Base-by-base conservation (phyloP, 2,329 filamentous ascomycete genomes). In the Venturia asperata region DNA sequence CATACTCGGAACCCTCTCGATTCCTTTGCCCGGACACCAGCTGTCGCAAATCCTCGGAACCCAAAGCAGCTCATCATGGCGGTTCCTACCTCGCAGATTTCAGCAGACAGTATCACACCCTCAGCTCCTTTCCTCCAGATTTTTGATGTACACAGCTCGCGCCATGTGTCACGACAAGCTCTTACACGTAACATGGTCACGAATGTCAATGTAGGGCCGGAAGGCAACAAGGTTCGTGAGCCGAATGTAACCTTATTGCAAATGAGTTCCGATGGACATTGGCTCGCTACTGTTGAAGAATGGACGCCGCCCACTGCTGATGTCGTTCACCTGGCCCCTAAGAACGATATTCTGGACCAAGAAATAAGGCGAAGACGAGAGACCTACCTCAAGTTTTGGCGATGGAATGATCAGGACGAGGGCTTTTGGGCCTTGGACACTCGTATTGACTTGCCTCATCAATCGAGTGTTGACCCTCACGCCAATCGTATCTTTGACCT, bases 301-400 rank as follows among this genome's bases (percentile, higher is more conserved):
- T 99, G 94, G 94, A 82, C 83, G 63, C 92, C 92, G 1, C 85
- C 90, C 11, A 77, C 79, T 15, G 80, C 83, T 67, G 92, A 97
- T 72, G 76, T 90, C 17, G 82, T 84, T 47, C 82, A 82, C 65
- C 74, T 89, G 37, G 75, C 80, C 63, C 71, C 70, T 10, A 64
- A 69, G 10, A 64, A 58, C 17, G 21, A 39, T 19, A 11, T 39
- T 58, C 24, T 68, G 13, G 72, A 74, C 62, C 78, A 79, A 63
- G 77, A 82, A 67, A 72, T 79, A 75, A 63, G 76, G 72, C 67
- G 78, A 76, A 69, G 81, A 77, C 82, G 83, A 55, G 93, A 97
- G 73, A 84, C 92, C 0, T 90, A 89, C 71, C 80, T 99, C 62
- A 97, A 96, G 73, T 94, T 99, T 74, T 99, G 94, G 94, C 87